Conservation (phyloP, 129 eudicot species). For the Helianthus annuus region HanXRQr2.0-SUNRISE NC_035441.2:6251159-6251658, state of each 20-base stretch:
- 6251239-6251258: slow-evolving; percentile 91
- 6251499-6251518: slow-evolving; percentile 99
- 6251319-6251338: slow-evolving; percentile 94
- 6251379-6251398: slow-evolving; percentile 12
- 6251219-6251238: slow-evolving; percentile 84
- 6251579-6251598: slow-evolving; percentile 8
- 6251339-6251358: slow-evolving; percentile 56
- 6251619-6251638: not conserved
- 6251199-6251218: not conserved
- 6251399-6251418: slow-evolving; percentile 18
- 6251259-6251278: slow-evolving; percentile 92
- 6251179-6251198: not conserved
- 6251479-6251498: slow-evolving; percentile 90
- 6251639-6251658: not conserved
- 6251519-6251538: slow-evolving; percentile 99
- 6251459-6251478: slow-evolving; percentile 3
- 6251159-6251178: not conserved
- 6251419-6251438: not conserved
- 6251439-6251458: not conserved
- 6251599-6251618: slow-evolving; percentile 1
- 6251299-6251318: slow-evolving; percentile 90
- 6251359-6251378: not conserved
- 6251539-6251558: slow-evolving; percentile 98
- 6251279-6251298: slow-evolving; percentile 99
- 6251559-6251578: slow-evolving; percentile 71